Base-by-base conservation (phyloP, 2,329 filamentous ascomycete genomes). In the Neophaeococcomyces mojaviensis region DNA sequence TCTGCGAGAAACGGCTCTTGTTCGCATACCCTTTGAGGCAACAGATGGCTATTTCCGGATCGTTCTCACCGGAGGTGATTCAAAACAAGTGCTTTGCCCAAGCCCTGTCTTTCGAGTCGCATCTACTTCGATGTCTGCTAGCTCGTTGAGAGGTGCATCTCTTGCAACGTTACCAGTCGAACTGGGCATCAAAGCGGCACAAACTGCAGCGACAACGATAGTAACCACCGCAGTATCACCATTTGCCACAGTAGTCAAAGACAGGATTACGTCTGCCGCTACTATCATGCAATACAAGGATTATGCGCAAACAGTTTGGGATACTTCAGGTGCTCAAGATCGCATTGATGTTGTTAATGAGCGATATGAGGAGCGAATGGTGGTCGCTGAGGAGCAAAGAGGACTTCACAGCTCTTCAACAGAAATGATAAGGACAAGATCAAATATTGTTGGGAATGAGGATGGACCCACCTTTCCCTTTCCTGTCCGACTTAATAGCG, bases 61-160 rank as follows among this genome's bases (percentile, higher is more conserved):
- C 3, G 75, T 85, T 0, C 66, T 86, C 7, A 84, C 80, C 50
- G 62, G 68, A 0, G 76, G 70, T 0, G 60, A 65, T 0, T 53
- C 46, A 1, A 76, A 74, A 53, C 81, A 77, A 54, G 68, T 76
- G 0, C 69, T 86, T 0, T 84, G 81, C 49, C 72, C 74, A 0
- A 84, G 80, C 50, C 82, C 82, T 0, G 74, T 83, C 0, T 86
- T 86, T 53, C 73, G 82, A 13, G 68, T 86, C n/a, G 74, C 82
- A 2, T 85, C 81, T 50, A 78, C 78, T 0, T 82, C 80, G 0
- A 69, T 72, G 0, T 79, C 79, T 49, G 68, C 74, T 0, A 79
- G 77, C 55, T 73, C 80, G 0, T 59, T 85, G 1, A 74, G 79
- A 6, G 82, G 82, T 1, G 81, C 82, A 0, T 82, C 81, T 51